Conservation (phyloP, 257 asterid species). For the Solanum pinnatisectum region DNA sequence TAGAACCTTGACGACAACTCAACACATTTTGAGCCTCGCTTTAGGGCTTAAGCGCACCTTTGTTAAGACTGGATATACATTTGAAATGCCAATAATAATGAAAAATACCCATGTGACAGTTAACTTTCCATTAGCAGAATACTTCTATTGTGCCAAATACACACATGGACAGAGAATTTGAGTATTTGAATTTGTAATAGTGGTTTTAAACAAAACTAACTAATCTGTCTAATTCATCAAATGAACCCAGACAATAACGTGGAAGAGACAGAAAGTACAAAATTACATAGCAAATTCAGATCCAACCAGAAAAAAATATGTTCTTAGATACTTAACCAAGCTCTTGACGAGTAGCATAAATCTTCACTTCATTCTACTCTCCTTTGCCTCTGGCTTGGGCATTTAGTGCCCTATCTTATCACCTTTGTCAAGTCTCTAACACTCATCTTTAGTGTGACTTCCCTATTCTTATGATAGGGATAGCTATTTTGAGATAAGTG, state of each 20-base stretch:
- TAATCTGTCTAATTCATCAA: not conserved
- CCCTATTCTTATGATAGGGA: not conserved
- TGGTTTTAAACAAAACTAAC: not conserved
- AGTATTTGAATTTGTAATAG: not conserved
- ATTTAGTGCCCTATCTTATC: not conserved
- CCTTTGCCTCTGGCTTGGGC: not conserved
- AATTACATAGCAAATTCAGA: not conserved
- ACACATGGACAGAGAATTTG: not conserved
- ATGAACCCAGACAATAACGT: not conserved
- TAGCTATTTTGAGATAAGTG: not conserved
- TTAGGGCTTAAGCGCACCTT: not conserved
- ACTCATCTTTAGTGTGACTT: not conserved
- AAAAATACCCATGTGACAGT: not conserved
- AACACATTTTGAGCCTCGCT: not conserved
- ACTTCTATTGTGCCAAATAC: not conserved
- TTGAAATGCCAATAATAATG: not conserved
- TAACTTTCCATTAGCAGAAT: not conserved
- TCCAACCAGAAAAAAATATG: not conserved
- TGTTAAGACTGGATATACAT: not conserved
- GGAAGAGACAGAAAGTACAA: not conserved
- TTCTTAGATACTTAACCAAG: not conserved
- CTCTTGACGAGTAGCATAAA: not conserved
- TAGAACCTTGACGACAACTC: not conserved
- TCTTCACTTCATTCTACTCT: not conserved
- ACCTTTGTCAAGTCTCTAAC: not conserved